Evolutionary conservation across 495 filamentous ascomycete species (phyloP).

Genomic region (Chaetomium cochliodes): DNA sequence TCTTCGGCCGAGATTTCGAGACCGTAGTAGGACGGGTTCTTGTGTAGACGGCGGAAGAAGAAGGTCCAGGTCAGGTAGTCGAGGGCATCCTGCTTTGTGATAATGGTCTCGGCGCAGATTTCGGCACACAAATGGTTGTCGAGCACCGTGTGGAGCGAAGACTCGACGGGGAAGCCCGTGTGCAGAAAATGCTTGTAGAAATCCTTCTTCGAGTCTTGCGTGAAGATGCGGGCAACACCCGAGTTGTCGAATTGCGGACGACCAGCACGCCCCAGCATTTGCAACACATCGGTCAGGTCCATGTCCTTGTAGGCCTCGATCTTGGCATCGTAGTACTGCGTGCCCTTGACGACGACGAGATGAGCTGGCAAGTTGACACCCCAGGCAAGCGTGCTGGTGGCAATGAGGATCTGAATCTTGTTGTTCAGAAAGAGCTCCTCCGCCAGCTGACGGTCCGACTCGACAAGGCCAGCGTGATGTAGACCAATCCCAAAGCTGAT

Average conservation of each 20-base stretch:
- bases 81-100: constrained; percentile 92
- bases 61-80: constrained; percentile 99
- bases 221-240: constrained; percentile 94
- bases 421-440: constrained; percentile 97
- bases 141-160: constrained; percentile 89
- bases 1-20: constrained; percentile 92
- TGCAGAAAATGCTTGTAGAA: constrained; percentile 99
- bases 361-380: constrained; percentile 98
- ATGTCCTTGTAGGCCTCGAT: constrained; percentile 98
- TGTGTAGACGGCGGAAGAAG: constrained; percentile 95
- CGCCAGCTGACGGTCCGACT: constrained; percentile 84
- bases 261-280: constrained; percentile 96
- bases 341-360: constrained; percentile 96
- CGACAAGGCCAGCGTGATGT: constrained; percentile 94
- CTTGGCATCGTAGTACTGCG: constrained; percentile 97
- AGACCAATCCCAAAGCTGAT: constrained; percentile 95
- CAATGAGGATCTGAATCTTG: constrained; percentile 95
- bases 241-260: constrained; percentile 95
- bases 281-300: constrained; percentile 97
- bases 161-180: constrained; percentile 97
- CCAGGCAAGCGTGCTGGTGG: constrained; percentile 97
- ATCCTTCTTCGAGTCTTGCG: constrained; percentile 96
- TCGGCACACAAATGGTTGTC: constrained; percentile 98
- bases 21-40: constrained; percentile 98
- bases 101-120: constrained; percentile 86